A percentile compares a stretch with the other conserved stretches of the same genome.
These are phyloP conservation scores for Nicotiana obtusifolia DNA, from an alignment of 257 asterid species.

Conservation along the genomic window DNA sequence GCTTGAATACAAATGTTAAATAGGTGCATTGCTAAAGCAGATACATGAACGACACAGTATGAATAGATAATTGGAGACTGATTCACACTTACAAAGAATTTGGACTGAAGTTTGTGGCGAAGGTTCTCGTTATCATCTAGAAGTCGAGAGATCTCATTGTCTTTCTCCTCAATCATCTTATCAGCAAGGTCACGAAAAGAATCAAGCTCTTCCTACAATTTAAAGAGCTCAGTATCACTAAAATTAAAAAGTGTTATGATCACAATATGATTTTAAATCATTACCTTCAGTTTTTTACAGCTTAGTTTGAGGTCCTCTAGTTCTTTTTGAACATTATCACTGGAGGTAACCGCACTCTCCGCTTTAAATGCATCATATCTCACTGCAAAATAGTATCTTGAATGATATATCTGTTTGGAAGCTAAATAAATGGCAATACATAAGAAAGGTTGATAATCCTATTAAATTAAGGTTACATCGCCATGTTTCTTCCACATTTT, in stretches of 20 bases:
- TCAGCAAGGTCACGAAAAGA: constrained; percentile 95
- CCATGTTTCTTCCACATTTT: constrained; percentile 93
- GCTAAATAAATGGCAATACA: background rate
- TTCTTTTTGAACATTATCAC: constrained; percentile 53
- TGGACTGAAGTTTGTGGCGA: constrained; percentile 58
- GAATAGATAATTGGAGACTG: background rate
- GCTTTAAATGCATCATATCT: constrained; percentile 67
- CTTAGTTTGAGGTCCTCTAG: constrained; percentile 52
- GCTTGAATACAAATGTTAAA: background rate
- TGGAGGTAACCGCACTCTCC: constrained; percentile 44
- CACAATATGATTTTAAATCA: constrained; percentile 3
- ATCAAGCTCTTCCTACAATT: constrained; percentile 70
- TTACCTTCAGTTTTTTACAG: constrained; percentile 66
- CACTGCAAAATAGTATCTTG: constrained; percentile 42
- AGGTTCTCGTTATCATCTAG: constrained; percentile 70
- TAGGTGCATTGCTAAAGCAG: background rate
- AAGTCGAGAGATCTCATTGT: constrained; percentile 76
- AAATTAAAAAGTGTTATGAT: background rate
- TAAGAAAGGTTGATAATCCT: constrained; percentile 11
- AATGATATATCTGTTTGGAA: background rate
- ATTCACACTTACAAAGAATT: constrained; percentile 45
- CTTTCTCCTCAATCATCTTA: constrained; percentile 95
- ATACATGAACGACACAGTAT: constrained; percentile 6
- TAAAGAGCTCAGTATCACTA: constrained; percentile 10
- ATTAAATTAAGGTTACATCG: constrained; percentile 43